Evolutionary conservation across 257 asterid genomes (phyloP), one percentile per base, ranked within the genome.

Genomic region (Nemophila menziesii): DNA sequence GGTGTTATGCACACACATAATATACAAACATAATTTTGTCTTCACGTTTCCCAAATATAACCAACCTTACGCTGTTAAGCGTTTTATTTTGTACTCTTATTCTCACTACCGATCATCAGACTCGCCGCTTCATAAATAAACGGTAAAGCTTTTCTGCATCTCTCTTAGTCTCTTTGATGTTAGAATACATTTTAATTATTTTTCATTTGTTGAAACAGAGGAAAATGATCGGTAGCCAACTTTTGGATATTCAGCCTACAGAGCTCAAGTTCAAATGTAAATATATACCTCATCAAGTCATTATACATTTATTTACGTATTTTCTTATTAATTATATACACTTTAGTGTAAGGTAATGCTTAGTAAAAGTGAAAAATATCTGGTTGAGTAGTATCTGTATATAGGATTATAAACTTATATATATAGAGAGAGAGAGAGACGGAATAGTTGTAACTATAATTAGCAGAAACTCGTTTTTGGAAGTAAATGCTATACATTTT

Each of bases 251-350:
- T 33, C 54, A 54, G 26, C 77, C 77, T 0, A 37, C 20, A 36
- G 77, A 70, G 20, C 60, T 70, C 58, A 45, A 52, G 44, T 61
- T 70, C 64, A 42, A 20, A 16, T 56, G 77, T 70, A 43, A 36
- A 64, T 40, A 16, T 21, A 22, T 5, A 11, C 11, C 7, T n/a
- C n/a, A n/a, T n/a, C n/a, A n/a, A n/a, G n/a, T n/a, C n/a, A n/a
- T n/a, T n/a, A n/a, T n/a, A n/a, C n/a, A n/a, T n/a, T n/a, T n/a
- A n/a, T n/a, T n/a, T n/a, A n/a, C 5, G 9, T 21, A 18, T 39
- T 11, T 22, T n/a, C 22, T n/a, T 45, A 29, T 16, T n/a, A 7
- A 5, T 29, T 29, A 7, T 29, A 2, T 29, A 16, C 19, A 27
- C 5, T 21, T 22, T 10, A 1, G 22, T 2, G 14, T 29, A 7